Conservation (phyloP, 1,284 basidiomycete species). For the Rhodotorula sp. region DNA sequence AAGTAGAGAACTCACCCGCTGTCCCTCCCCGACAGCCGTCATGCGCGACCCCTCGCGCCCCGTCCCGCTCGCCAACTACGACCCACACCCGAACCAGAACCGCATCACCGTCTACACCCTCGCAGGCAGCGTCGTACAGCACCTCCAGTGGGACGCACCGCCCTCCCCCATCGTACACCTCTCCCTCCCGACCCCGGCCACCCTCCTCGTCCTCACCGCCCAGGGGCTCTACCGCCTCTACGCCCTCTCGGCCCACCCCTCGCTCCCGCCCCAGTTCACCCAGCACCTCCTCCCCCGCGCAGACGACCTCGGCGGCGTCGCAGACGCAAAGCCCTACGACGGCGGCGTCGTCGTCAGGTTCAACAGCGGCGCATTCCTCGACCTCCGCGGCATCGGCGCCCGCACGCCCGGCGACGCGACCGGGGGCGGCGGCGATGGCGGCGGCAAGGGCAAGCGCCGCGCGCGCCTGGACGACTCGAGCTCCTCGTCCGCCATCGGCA, state of each 20-base stretch:
- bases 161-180: slow-evolving; percentile 73
- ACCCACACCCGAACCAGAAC: slow-evolving; percentile 18
- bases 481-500: not conserved
- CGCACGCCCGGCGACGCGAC: not conserved
- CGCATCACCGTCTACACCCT: slow-evolving; percentile 57
- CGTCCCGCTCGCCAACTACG: slow-evolving; percentile 60
- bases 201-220: slow-evolving; percentile 76
- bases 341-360: slow-evolving; percentile 79
- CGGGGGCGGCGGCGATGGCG: not conserved
- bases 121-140: slow-evolving; percentile 54
- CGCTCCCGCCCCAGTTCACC: slow-evolving; percentile 76
- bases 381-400: slow-evolving; percentile 73
- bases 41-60: slow-evolving; percentile 83
- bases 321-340: slow-evolving; percentile 82
- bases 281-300: slow-evolving; percentile 82
- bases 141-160: slow-evolving; percentile 67
- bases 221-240: slow-evolving; percentile 90
- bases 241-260: slow-evolving; percentile 63
- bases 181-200: slow-evolving; percentile 65
- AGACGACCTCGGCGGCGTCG: slow-evolving; percentile 72
- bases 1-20: too few species aligned
- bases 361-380: slow-evolving; percentile 71
- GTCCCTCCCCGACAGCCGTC: slow-evolving; percentile 67
- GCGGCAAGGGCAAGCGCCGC: slow-evolving; percentile 1
- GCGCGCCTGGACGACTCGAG: not conserved